Conservation (phyloP, 2,329 filamentous ascomycete genomes). For the Hypoxylon sp. region DNA sequence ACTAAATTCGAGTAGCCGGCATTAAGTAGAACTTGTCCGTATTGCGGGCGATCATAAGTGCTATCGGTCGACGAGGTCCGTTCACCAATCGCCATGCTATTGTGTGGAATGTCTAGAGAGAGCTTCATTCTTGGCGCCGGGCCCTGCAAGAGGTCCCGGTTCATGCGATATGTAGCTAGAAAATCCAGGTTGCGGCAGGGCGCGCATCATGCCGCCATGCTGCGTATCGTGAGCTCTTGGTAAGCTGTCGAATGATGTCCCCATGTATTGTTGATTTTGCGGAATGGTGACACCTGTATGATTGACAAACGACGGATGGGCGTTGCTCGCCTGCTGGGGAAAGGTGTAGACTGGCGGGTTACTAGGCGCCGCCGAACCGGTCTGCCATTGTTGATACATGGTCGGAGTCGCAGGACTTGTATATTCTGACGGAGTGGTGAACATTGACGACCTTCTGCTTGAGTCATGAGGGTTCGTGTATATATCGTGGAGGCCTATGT, state of each 20-base stretch:
- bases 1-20: neutral
- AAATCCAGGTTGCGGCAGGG: slow-evolving; percentile 36
- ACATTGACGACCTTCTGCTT: slow-evolving; percentile 62
- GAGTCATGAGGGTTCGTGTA: slow-evolving; percentile 60
- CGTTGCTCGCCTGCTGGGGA: slow-evolving; percentile 54
- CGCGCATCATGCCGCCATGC: slow-evolving; percentile 47
- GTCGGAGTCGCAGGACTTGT: slow-evolving; percentile 53
- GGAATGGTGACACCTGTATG: slow-evolving; percentile 48
- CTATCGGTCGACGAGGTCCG: slow-evolving; percentile 5
- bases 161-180: slow-evolving; percentile 40
- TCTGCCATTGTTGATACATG: slow-evolving; percentile 62
- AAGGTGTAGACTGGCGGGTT: slow-evolving; percentile 62
- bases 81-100: slow-evolving; percentile 9
- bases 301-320: slow-evolving; percentile 47
- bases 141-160: slow-evolving; percentile 22
- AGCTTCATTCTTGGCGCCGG: slow-evolving; percentile 34
- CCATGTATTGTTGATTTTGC: slow-evolving; percentile 47
- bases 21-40: neutral
- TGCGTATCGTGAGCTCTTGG: slow-evolving; percentile 48
- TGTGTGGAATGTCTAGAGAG: slow-evolving; percentile 36
- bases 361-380: slow-evolving; percentile 57
- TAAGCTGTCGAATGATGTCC: slow-evolving; percentile 49
- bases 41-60: neutral
- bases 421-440: slow-evolving; percentile 60
- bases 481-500: slow-evolving; percentile 60